Evolutionary conservation across 148 eudicot genomes (phyloP).

Genomic region (Polygonum maritimum): DNA sequence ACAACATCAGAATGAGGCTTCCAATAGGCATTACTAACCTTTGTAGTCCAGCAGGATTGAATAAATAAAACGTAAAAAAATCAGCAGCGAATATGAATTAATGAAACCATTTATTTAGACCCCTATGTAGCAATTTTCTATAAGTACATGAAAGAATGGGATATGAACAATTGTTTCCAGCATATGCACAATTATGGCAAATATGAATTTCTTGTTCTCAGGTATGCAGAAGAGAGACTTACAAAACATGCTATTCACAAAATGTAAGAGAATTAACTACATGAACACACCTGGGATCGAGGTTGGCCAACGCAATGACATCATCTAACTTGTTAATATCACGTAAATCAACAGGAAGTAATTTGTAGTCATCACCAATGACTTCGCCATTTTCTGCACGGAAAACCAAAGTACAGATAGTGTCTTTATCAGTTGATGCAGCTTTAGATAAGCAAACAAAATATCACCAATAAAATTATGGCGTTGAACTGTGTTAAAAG

Average conservation of each 20-base stretch:
- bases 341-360: conserved; percentile 89
- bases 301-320: conserved; percentile 50
- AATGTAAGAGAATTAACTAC: not conserved
- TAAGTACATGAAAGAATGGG: not conserved
- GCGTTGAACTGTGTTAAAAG: not conserved
- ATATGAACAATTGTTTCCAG: not conserved
- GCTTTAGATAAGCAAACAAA: not conserved
- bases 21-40: conserved; percentile 8
- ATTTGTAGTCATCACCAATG: conserved; percentile 69
- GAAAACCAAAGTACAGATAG: not conserved
- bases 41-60: not conserved
- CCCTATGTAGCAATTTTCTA: not conserved
- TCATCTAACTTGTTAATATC: conserved; percentile 58
- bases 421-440: not conserved
- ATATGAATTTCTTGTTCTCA: not conserved
- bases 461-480: not conserved
- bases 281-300: conserved; percentile 78
- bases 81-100: not conserved
- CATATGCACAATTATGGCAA: not conserved
- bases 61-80: not conserved
- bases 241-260: not conserved
- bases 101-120: not conserved
- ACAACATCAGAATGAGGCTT: conserved; percentile 60
- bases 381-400: conserved; percentile 88
- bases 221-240: not conserved